Conservation (phyloP, 139 green algal species). For the Auxenochlorella pyrenoidosa region DNA sequence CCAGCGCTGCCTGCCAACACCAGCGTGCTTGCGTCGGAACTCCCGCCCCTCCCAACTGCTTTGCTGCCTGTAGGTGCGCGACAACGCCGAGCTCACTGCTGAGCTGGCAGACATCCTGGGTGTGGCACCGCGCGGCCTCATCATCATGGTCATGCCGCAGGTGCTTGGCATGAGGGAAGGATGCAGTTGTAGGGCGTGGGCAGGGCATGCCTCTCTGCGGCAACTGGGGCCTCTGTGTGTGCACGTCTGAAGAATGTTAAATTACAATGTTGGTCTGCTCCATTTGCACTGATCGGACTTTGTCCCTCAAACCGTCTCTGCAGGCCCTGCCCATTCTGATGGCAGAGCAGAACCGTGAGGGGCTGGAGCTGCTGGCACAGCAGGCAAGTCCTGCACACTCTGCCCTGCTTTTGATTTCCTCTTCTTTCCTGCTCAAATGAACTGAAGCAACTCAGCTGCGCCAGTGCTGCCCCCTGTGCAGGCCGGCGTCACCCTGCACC, state of each 20-base stretch:
- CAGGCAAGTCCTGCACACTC: neutral
- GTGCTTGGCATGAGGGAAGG: neutral
- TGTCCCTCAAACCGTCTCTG: neutral
- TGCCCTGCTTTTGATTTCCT: neutral
- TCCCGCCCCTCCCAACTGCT: too few relatives aligned
- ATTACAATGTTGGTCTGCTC: neutral
- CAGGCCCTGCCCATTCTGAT: slow-evolving; percentile 40
- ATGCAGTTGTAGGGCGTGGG: neutral
- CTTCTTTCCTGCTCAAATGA: neutral
- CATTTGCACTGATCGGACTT: neutral
- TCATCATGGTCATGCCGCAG: slow-evolving; percentile 42
- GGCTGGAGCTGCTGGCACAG: slow-evolving; percentile 51
- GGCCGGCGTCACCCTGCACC: neutral
- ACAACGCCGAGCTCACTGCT: slow-evolving; percentile 41
- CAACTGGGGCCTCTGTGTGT: neutral
- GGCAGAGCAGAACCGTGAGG: slow-evolving; percentile 16
- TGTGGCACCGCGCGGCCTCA: slow-evolving; percentile 24
- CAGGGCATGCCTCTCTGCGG: neutral
- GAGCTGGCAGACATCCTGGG: slow-evolving; percentile 48
- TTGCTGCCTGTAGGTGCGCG: too few relatives aligned
- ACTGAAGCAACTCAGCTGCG: too few relatives aligned
- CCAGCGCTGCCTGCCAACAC: too few relatives aligned
- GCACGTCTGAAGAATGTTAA: neutral
- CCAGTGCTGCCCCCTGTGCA: neutral
- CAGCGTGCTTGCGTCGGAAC: too few relatives aligned